Base-by-base conservation (phyloP, 129 eudicot species). In the Helichrysum umbraculigerum region DNA sequence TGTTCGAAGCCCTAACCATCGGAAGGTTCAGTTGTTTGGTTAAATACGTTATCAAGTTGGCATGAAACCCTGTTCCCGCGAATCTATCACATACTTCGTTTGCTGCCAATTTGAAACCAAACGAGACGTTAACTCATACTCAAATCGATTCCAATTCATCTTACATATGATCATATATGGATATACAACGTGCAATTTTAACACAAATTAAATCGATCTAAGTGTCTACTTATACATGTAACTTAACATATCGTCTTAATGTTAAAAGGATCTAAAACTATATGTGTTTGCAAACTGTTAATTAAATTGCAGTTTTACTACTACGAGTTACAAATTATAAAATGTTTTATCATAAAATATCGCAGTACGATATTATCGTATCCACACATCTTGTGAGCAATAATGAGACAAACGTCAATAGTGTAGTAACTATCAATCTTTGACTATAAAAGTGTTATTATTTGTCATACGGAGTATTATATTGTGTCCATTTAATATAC, bases 21-120 rank as follows among this genome's bases (percentile, higher is more conserved):
- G 98, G 98, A 83, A 94, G 75, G 86, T 91, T 91, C 25, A 94
- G 76, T 62, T 88, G 85, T 41, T 78, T 73, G 1, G 98, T 94
- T 65, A 94, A 82, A 79, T 94, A 94, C 16, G 98, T 88, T 77
- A 94, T 91, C 96, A 94, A 85, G 81, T 94, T 94, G 52, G 96
- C 90, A 73, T 94, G 96, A 78, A 88, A 94, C 37, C 98, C 98
- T 14, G 88, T 78, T 17, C 83, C 89, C 64, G 96, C 98, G 76
- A 94, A 88, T 81, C 87, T 82, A 51, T 94, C 98, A 37, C 98
- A 94, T 64, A 86, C 79, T 58, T 94, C 98, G 50, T 87, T 94
- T 78, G 96, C 98, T 94, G 96, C 52, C 8, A 61, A 29, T 51
- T 61, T 29, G 3, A 33, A 17, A 68, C 28, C 78, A 50, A 52